Evolutionary conservation across 768 basidiomycete genomes (phyloP), one percentile per base, ranked within the genome.

Genomic region (Russula virescens): DNA sequence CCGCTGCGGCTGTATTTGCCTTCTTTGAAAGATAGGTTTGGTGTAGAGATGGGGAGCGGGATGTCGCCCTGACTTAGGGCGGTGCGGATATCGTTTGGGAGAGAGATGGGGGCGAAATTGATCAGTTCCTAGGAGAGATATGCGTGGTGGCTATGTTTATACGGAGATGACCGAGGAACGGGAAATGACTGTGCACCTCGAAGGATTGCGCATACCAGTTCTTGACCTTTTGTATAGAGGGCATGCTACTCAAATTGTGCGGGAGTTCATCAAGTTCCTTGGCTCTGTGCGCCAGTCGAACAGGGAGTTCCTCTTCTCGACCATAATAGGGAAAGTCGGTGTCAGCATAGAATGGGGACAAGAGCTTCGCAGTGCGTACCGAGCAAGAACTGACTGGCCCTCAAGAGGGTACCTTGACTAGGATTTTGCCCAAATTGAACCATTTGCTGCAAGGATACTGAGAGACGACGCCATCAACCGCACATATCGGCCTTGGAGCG

Each of bases 141-240:
- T 7, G 35, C 26, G 25, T 9, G 31, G 3, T 3, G 28, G 31
- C 49, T 26, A 60, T 16, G 23, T 13, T 11, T 31, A 68, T 25
- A 66, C 68, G 46, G 31, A 47, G 59, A 58, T 47, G 28, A 26
- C 2, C 18, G n/a, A 48, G 34, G 53, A 9, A 34, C 19, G 48
- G 25, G 42, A 51, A 51, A 21, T 25, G 23, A 40, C 55, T 51
- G 55, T 86, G 55, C 57, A 95, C 96, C 83, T 98, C 91, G 73
- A 99, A 98, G 18, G 91, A 93, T 78, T 98, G 93, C 0, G 96
- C 96, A 74, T 99, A 99, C 97, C 97, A 99, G 70, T 96, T 88
- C 78, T 94, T 95, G 63, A 99, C 91, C 72, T 91, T 94, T 61
- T 86, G 84, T 66, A 99, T 98, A 43, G 89, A 90, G 0, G 88